Evolutionary conservation across 2,329 filamentous ascomycete species (phyloP).

Genomic region (Cercospora brassicicola): DNA sequence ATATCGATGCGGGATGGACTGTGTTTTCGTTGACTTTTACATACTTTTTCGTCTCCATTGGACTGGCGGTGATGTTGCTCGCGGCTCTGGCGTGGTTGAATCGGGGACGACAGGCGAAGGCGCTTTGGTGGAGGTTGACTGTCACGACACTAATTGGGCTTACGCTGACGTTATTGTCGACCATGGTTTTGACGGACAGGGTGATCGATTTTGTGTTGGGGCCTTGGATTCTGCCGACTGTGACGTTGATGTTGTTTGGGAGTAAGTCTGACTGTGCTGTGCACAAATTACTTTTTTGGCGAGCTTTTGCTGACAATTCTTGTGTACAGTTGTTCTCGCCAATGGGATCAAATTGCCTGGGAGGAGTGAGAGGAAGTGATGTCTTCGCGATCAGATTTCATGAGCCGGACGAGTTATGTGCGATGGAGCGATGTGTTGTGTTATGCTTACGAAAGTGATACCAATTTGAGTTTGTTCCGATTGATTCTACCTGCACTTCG

Average conservation of each 20-base stretch:
- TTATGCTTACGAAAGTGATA: not conserved
- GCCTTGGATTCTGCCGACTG: constrained; percentile 22
- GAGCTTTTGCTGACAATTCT: not conserved
- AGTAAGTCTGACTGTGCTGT: not conserved
- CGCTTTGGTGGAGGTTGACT: constrained; percentile 32
- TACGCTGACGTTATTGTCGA: constrained; percentile 10
- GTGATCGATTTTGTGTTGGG: constrained; percentile 1
- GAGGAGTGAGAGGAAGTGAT: not conserved
- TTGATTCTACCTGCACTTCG: not conserved
- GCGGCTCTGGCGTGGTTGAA: constrained; percentile 33
- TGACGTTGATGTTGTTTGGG: constrained; percentile 6
- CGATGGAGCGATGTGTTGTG: not conserved
- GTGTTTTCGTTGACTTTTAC: constrained; percentile 33
- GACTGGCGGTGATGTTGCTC: constrained; percentile 33
- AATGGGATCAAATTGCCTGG: constrained; percentile 3
- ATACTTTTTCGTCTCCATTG: constrained; percentile 36
- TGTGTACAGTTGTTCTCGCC: not conserved
- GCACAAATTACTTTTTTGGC: not conserved
- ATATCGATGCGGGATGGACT: constrained; percentile 3
- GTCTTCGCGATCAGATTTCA: no score
- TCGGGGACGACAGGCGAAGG: constrained; percentile 25
- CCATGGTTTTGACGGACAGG: constrained; percentile 6
- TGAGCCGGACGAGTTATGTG: not conserved
- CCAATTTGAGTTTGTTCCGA: not conserved
- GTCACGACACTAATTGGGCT: constrained; percentile 17